A percentile compares a stretch with the other conserved stretches of the same genome.
Conservation (phyloP, 371 early-diverging fungal species). For the Rhizopus microsporus region DNA sequence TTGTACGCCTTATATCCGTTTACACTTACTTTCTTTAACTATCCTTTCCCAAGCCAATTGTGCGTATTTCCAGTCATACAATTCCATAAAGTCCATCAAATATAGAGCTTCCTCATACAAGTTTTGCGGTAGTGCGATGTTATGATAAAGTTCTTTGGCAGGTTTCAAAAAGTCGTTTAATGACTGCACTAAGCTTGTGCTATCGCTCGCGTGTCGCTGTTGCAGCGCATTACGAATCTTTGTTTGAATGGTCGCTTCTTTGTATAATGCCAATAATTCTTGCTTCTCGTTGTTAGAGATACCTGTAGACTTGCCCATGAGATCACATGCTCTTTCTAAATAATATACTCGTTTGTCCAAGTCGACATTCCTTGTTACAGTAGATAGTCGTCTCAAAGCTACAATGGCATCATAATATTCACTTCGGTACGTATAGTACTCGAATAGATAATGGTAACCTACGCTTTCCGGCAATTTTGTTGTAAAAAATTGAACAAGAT, state of each 20-base stretch:
- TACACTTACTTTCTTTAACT: slow-evolving; percentile 9
- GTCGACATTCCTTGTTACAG: not conserved
- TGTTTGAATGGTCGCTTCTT: slow-evolving; percentile 11
- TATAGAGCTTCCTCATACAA: slow-evolving; percentile 20
- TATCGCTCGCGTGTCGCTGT: not conserved
- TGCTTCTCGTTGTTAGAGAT: not conserved
- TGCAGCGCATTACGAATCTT: not conserved
- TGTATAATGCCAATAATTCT: not conserved
- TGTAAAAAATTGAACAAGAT: slow-evolving; percentile 7
- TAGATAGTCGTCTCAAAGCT: slow-evolving; percentile 6
- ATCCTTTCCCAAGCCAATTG: slow-evolving; percentile 16
- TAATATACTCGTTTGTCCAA: slow-evolving; percentile 3
- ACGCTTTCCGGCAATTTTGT: slow-evolving; percentile 1
- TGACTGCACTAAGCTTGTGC: not conserved
- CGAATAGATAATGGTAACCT: slow-evolving; percentile 7
- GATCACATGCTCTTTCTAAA: slow-evolving; percentile 8
- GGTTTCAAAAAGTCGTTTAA: slow-evolving; percentile 3
- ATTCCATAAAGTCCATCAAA: slow-evolving; percentile 17
- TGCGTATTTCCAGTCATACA: slow-evolving; percentile 12
- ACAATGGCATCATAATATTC: slow-evolving; percentile 4
- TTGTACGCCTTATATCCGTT: not conserved
- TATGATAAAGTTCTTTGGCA: slow-evolving; percentile 6
- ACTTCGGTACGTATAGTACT: slow-evolving; percentile 8
- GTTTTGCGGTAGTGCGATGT: slow-evolving; percentile 8
- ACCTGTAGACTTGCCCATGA: not conserved